Evolutionary conservation across 2,329 filamentous ascomycete genomes (phyloP).

Genomic region (Pyrenochaeta sp.): DNA sequence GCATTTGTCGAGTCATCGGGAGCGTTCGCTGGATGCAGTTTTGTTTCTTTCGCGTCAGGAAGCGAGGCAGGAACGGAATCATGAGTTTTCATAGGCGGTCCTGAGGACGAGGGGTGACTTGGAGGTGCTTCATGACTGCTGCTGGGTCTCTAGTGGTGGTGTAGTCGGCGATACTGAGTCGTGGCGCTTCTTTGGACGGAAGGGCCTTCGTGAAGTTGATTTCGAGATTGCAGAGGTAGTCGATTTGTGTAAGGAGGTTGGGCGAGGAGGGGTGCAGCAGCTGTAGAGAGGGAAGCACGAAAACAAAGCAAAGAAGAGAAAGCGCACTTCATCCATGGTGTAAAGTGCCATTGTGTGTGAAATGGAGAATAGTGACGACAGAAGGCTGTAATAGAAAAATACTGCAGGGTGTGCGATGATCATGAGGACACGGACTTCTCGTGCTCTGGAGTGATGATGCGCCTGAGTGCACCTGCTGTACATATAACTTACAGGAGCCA

Average conservation of each 20-base stretch:
- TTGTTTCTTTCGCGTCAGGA: slow-evolving; percentile 56
- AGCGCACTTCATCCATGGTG: slow-evolving; percentile 28
- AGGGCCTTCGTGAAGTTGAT: slow-evolving; percentile 1
- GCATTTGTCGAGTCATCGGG: slow-evolving; percentile 50
- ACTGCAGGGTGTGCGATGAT: slow-evolving; percentile 18
- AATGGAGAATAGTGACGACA: slow-evolving; percentile 32
- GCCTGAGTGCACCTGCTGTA: slow-evolving; percentile 1
- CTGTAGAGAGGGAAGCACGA: slow-evolving; percentile 38
- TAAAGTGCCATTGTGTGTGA: slow-evolving; percentile 27
- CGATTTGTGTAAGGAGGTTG: slow-evolving; percentile 8
- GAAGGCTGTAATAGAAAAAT: slow-evolving; percentile 25
- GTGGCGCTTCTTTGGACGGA: slow-evolving; percentile 1
- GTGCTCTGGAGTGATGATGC: background rate
- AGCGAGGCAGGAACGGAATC: slow-evolving; percentile 44
- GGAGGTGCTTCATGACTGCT: slow-evolving; percentile 50
- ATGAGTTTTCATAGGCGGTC: slow-evolving; percentile 53
- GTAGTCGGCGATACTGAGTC: background rate
- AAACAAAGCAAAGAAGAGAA: slow-evolving; percentile 38
- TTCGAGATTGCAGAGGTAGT: slow-evolving; percentile 1
- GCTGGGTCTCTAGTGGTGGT: background rate
- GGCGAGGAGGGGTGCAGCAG: slow-evolving; percentile 16
- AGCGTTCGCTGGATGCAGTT: slow-evolving; percentile 52
- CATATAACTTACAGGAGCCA: background rate
- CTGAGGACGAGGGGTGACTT: slow-evolving; percentile 50
- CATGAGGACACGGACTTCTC: slow-evolving; percentile 4